Percentiles rank a stretch among this genome's conserved stretches.
These are phyloP conservation scores for Xylaria sp. DNA, from an alignment of 2,329 filamentous ascomycete genomes.

Conservation along the genomic window DNA sequence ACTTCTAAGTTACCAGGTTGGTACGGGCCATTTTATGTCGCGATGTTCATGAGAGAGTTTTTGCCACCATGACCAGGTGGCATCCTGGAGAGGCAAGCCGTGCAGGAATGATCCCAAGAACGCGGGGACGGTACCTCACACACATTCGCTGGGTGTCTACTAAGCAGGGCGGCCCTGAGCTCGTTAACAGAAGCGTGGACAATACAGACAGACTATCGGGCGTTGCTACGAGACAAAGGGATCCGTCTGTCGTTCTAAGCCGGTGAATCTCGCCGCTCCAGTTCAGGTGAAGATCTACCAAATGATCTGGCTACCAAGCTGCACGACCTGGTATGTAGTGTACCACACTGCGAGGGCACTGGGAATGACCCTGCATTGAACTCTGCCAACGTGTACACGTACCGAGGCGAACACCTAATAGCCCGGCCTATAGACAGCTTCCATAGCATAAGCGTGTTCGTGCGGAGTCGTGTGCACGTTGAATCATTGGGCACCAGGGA, in stretches of 20 bases:
- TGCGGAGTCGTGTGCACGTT: constrained; percentile 25
- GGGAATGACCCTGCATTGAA: constrained; percentile 39
- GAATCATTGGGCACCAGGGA: constrained; percentile 38
- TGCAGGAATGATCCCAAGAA: constrained; percentile 19
- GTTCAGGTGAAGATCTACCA: constrained; percentile 40
- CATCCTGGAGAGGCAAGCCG: constrained; percentile 33
- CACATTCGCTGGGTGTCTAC: constrained; percentile 28
- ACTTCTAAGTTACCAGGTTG: constrained; percentile 18
- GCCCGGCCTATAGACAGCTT: constrained; percentile 27
- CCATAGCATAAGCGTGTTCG: constrained; percentile 12
- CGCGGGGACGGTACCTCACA: constrained; percentile 32
- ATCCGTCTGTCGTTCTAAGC: constrained; percentile 29
- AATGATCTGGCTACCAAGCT: constrained; percentile 43
- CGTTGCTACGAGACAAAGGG: constrained; percentile 26
- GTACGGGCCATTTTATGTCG: constrained; percentile 36
- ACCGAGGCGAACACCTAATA: constrained; percentile 35
- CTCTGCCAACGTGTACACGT: constrained; percentile 37
- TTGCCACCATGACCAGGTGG: constrained; percentile 36
- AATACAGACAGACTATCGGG: constrained; percentile 28
- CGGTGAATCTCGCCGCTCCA: constrained; percentile 35
- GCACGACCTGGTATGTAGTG: constrained; percentile 36
- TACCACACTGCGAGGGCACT: constrained; percentile 25
- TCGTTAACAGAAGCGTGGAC: constrained; percentile 22
- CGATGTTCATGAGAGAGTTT: constrained; percentile 28
- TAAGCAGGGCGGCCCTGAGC: constrained; percentile 32